phyloP scores from a whole-genome alignment of 257 asterid species.

The Thymus quinquecostatus region DNA sequence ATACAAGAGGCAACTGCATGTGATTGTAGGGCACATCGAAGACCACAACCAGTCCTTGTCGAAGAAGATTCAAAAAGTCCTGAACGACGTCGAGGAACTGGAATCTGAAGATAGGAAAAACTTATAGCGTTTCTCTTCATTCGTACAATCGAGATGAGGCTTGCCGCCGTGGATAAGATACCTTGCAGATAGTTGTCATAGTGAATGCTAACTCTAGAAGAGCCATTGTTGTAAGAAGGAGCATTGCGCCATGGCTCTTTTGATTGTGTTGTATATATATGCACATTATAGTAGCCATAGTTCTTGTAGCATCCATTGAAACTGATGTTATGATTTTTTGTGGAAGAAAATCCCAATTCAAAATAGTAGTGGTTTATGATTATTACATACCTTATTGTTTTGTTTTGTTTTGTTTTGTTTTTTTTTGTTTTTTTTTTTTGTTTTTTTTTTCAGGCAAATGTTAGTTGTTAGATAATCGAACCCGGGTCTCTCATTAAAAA shows the following conservation, averaged over 20 bases:
- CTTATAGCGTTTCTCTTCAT: background rate
- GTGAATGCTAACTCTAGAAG: constrained; percentile 27
- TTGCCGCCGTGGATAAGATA: constrained; percentile 10
- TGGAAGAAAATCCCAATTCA: background rate
- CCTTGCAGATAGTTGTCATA: constrained; percentile 31
- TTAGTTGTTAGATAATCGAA: no score
- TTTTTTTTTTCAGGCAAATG: no score
- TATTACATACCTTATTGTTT: no score
- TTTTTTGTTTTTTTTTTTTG: no score
- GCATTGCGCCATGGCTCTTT: background rate
- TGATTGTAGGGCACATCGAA: constrained; percentile 79
- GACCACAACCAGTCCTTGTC: constrained; percentile 81
- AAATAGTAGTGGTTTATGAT: background rate
- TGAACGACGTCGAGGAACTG: constrained; percentile 61
- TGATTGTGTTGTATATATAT: background rate
- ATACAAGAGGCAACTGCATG: constrained; percentile 83
- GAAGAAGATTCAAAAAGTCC: constrained; percentile 65
- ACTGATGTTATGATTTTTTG: background rate
- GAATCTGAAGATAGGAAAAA: constrained; percentile 54
- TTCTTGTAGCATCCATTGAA: constrained; percentile 7
- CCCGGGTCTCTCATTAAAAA: no score
- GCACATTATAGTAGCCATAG: constrained; percentile 5
- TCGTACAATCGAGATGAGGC: background rate
- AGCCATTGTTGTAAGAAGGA: constrained; percentile 17
- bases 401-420: no score